Conservation (phyloP, 2,329 filamentous ascomycete genomes). For the Penicillium sp. region DNA sequence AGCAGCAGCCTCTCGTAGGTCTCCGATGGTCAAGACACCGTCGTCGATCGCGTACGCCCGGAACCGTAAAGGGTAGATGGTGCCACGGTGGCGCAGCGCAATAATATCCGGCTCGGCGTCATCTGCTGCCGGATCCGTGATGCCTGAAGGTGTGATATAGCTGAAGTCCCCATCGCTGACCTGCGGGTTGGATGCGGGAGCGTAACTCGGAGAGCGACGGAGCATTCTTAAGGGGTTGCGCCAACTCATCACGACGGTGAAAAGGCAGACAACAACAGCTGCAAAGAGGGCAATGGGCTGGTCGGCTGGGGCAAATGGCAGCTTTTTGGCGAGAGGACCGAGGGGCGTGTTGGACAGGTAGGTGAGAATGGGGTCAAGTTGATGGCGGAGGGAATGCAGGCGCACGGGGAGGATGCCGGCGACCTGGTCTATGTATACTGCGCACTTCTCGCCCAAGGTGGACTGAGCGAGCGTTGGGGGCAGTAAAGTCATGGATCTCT, state of each 20-base stretch:
- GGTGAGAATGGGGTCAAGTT: constrained; percentile 25
- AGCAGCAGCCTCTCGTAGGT: constrained; percentile 42
- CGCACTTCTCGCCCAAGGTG: constrained; percentile 42
- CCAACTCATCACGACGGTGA: constrained; percentile 38
- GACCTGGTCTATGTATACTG: constrained; percentile 38
- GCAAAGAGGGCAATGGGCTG: constrained; percentile 24
- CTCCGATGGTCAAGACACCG: constrained; percentile 41
- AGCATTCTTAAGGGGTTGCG: constrained; percentile 32
- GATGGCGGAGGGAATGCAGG: constrained; percentile 33
- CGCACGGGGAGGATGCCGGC: constrained; percentile 31
- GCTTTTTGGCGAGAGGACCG: constrained; percentile 23
- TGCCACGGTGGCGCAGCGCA: constrained; percentile 42
- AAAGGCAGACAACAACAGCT: constrained; percentile 27
- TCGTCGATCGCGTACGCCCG: constrained; percentile 49
- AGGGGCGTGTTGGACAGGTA: constrained; percentile 24
- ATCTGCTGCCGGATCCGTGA: constrained; percentile 29
- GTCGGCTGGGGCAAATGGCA: constrained; percentile 21
- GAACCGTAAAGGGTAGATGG: constrained; percentile 44
- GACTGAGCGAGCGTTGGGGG: constrained; percentile 37
- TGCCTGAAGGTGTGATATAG: constrained; percentile 39
- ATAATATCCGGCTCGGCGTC: constrained; percentile 44
- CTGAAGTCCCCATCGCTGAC: constrained; percentile 40
- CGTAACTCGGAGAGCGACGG: constrained; percentile 32
- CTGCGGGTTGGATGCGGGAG: constrained; percentile 29
- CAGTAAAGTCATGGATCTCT: constrained; percentile 40